Evolutionary conservation across 2,329 filamentous ascomycete genomes (phyloP).

Genomic region (Trichoderma harzianum): DNA sequence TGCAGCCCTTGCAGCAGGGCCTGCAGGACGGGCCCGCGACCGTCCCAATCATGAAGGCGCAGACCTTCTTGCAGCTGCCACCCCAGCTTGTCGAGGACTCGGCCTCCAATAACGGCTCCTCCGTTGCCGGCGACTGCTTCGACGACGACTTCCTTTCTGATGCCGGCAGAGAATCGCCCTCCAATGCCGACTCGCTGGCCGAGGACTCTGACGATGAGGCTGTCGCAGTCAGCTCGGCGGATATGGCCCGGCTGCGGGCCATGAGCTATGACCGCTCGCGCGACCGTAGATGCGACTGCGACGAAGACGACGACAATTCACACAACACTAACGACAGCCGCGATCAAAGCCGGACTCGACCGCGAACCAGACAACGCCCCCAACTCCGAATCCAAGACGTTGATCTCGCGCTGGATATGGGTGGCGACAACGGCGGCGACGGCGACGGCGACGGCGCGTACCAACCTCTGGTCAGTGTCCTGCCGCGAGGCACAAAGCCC

Average conservation of each 20-base stretch:
- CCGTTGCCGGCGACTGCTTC: slow-evolving; percentile 20
- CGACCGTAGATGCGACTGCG: neutral
- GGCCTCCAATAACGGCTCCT: slow-evolving; percentile 23
- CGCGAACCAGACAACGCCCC: neutral
- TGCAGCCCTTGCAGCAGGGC: slow-evolving; percentile 21
- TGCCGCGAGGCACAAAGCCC: slow-evolving; percentile 34
- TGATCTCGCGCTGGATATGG: neutral
- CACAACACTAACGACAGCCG: neutral
- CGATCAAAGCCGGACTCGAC: neutral
- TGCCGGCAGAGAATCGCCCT: slow-evolving; percentile 17
- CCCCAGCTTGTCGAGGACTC: slow-evolving; percentile 24
- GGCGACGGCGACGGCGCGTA: neutral
- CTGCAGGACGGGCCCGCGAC: slow-evolving; percentile 23
- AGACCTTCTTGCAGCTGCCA: slow-evolving; percentile 21
- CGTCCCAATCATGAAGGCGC: slow-evolving; percentile 28
- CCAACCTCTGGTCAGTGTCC: slow-evolving; percentile 28
- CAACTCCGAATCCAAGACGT: neutral
- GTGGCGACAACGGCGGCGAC: neutral
- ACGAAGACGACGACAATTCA: neutral
- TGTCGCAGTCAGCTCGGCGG: slow-evolving; percentile 23
- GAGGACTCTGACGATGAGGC: slow-evolving; percentile 20
- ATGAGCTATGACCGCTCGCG: slow-evolving; percentile 14
- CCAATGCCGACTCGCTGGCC: slow-evolving; percentile 19
- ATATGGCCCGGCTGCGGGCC: slow-evolving; percentile 26
- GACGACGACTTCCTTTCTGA: slow-evolving; percentile 20